Conservation (phyloP, 768 basidiomycete species). For the Psilocybe tampanensis region DNA sequence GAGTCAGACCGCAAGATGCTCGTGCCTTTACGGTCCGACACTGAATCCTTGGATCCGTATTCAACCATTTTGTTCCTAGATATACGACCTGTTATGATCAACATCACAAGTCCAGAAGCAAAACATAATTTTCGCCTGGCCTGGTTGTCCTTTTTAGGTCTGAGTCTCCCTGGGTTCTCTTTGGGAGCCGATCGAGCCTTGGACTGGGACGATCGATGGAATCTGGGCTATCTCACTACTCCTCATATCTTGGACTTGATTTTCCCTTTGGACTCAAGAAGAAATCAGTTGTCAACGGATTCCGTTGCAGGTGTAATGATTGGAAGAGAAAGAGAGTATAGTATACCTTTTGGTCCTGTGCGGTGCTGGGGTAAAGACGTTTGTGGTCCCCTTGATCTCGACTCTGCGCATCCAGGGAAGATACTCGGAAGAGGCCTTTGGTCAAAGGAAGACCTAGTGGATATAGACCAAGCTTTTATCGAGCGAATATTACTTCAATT, state of each 20-base stretch:
- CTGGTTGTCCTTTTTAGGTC: constrained; percentile 73
- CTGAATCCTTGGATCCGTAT: constrained; percentile 69
- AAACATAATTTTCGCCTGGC: constrained; percentile 63
- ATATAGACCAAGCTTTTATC: constrained; percentile 51
- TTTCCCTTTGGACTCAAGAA: constrained; percentile 45
- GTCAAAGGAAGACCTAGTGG: constrained; percentile 49
- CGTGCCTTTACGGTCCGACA: constrained; percentile 57
- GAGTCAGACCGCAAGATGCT: constrained; percentile 42
- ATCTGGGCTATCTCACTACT: constrained; percentile 46
- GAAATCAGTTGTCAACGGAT: constrained; percentile 49
- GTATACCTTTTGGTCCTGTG: constrained; percentile 65
- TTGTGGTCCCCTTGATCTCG: constrained; percentile 55
- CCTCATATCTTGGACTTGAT: constrained; percentile 48
- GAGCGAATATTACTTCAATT: constrained; percentile 63
- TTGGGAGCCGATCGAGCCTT: constrained; percentile 28
- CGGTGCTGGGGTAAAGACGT: constrained; percentile 64
- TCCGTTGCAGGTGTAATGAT: constrained; percentile 67
- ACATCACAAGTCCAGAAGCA: constrained; percentile 43
- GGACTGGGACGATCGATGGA: constrained; percentile 75
- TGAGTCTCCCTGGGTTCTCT: constrained; percentile 70
- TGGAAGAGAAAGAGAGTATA: constrained; percentile 65
- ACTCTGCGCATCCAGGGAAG: constrained; percentile 22
- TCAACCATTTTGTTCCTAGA: constrained; percentile 74
- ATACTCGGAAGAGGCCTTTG: constrained; percentile 36
- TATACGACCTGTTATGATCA: constrained; percentile 58